These are phyloP conservation scores for Prunus mira DNA, from an alignment of 306 rosid species.

Conservation along the genomic window DNA sequence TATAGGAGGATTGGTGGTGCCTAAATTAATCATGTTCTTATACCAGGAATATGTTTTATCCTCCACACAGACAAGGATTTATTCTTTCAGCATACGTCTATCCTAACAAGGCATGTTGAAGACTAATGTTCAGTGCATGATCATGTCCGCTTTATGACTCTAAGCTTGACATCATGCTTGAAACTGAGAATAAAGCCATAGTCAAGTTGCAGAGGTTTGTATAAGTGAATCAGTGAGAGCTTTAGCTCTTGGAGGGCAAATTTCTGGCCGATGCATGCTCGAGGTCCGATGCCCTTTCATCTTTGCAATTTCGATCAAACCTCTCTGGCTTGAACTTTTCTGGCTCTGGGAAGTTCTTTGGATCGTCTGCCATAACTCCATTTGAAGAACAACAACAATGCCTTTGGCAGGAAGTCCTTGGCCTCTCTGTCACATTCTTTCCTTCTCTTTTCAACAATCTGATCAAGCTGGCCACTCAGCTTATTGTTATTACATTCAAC, in stretches of 20 bases:
- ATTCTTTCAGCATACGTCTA: no score
- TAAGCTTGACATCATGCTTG: slow-evolving; percentile 80
- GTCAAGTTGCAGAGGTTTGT: slow-evolving; percentile 68
- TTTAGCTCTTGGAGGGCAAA: slow-evolving; percentile 74
- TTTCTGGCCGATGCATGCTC: slow-evolving; percentile 83
- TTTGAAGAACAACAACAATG: slow-evolving; percentile 61
- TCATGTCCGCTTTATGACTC: slow-evolving; percentile 40
- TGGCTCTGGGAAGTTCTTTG: slow-evolving; percentile 77
- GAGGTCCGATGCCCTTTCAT: slow-evolving; percentile 85
- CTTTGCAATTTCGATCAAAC: slow-evolving; percentile 70
- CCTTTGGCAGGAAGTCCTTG: slow-evolving; percentile 94
- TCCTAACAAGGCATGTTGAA: no score
- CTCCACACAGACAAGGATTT: neutral
- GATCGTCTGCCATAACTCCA: slow-evolving; percentile 85
- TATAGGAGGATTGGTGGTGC: no score
- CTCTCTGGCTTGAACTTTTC: slow-evolving; percentile 87
- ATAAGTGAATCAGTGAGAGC: slow-evolving; percentile 76
- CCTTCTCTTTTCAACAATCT: slow-evolving; percentile 65
- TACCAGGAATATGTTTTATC: no score
- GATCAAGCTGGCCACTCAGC: slow-evolving; percentile 16
- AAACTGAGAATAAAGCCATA: slow-evolving; percentile 84
- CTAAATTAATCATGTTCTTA: no score
- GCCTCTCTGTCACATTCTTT: slow-evolving; percentile 39
- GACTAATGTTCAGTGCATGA: neutral
- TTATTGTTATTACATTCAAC: no score